Base-by-base conservation (phyloP, 2,329 filamentous ascomycete genomes). In the Dothistroma septosporum region DNA sequence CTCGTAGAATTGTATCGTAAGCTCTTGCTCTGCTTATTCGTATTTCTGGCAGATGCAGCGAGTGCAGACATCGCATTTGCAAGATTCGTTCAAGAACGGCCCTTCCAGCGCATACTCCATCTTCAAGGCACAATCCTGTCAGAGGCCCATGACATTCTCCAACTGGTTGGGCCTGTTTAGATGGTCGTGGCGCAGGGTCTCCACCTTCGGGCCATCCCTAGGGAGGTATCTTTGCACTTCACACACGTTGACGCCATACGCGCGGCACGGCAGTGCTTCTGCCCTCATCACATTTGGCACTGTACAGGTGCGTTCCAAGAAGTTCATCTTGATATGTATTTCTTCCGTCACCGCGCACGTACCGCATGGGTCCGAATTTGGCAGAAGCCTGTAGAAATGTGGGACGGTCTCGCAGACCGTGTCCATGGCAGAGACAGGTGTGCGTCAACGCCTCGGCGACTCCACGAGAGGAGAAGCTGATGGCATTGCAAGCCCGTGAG, bases 161-260 rank as follows among this genome's bases (percentile, higher is more conserved):
- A 14, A 41, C 41, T 55, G 21, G 28, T 41, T 1, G 28, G 37
- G 1, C 4, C 19, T 31, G 32, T 60, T 44, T 11, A 60, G 19
- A 28, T 56, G 53, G 21, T n/a, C 50, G 22, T 57, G 48, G 1
- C 61, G 53, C 32, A 35, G 32, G 32, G 32, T 35, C 7, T 7
- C 12, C 32, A 12, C 12, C 32, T 35, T 35, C 32, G 12, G 32
- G 32, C 32, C 12, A 7, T 12, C 12, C 32, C 7, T 35, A 7
- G 47, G 28, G 31, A 57, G 57, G 16, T 37, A 47, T 24, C 61
- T 53, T 21, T 58, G 60, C 33, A 60, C 61, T 50, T 63, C 61
- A 32, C 61, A 63, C 33, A 63, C 46, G 37, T 60, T 60, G 58
- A 60, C 44, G 14, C 53, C 55, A 37, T 58, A 63, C 28, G 50